Conservation (phyloP, 352 stramenopile species). For the Globisporangium mamillatum region DNA sequence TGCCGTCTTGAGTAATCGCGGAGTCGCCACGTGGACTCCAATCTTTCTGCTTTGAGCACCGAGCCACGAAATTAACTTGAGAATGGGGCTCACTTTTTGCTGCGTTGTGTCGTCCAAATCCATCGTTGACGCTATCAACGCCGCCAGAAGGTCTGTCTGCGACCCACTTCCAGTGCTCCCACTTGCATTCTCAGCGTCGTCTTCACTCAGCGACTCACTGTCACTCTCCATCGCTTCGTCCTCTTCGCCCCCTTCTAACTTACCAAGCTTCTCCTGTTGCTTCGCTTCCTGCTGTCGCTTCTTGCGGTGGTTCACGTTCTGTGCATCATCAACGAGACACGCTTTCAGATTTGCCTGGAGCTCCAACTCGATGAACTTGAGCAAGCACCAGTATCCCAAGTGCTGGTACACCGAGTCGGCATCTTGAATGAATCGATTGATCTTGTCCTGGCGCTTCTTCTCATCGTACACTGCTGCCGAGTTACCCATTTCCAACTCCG, state of each 20-base stretch:
- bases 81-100: constrained; percentile 44
- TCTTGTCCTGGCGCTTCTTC: constrained; percentile 64
- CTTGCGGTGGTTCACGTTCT: constrained; percentile 57
- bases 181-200: not conserved
- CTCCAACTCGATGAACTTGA: constrained; percentile 80
- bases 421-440: constrained; percentile 70
- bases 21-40: constrained; percentile 36
- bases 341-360: constrained; percentile 69
- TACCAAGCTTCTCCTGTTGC: not conserved
- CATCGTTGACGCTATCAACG: constrained; percentile 26
- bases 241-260: constrained; percentile 33
- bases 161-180: not conserved
- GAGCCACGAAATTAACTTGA: constrained; percentile 60
- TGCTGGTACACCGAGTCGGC: constrained; percentile 59
- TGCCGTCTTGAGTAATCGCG: constrained; percentile 55
- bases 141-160: not conserved
- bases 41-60: constrained; percentile 28
- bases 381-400: constrained; percentile 72
- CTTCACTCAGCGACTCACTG: constrained; percentile 12
- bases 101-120: constrained; percentile 37
- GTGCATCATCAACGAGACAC: constrained; percentile 53
- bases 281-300: constrained; percentile 28
- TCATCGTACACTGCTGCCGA: constrained; percentile 72
- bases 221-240: constrained; percentile 20
- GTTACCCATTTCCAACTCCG: constrained; percentile 70